phyloP scores from a whole-genome alignment of 345 rosid genomes.

The Ceriops tagal region DNA sequence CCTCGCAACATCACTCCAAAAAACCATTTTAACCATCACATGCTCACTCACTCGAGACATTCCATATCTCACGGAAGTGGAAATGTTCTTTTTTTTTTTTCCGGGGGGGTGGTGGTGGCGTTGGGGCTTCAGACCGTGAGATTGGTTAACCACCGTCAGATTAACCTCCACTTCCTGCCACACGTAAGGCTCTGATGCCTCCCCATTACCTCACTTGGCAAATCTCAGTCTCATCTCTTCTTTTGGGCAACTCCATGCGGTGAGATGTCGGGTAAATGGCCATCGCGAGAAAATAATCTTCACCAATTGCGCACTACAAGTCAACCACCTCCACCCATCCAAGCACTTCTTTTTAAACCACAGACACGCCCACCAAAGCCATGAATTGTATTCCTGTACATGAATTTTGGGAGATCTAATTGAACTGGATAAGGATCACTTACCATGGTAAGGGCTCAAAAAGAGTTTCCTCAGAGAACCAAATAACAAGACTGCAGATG shows the following conservation, averaged over 20 bases:
- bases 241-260: neutral
- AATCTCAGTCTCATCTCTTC: neutral
- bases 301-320: neutral
- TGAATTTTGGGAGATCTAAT: no score
- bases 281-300: conserved; percentile 11
- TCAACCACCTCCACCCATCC: conserved; percentile 7
- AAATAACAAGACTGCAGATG: no score
- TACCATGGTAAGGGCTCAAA: no score
- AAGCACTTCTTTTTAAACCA: neutral
- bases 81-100: neutral
- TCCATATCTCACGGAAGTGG: conserved; percentile 20
- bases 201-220: neutral
- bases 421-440: no score
- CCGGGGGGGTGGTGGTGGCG: neutral
- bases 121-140: neutral
- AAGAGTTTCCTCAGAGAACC: no score
- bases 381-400: neutral
- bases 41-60: neutral
- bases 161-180: neutral
- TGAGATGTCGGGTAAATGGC: conserved; percentile 26
- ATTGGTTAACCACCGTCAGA: no score
- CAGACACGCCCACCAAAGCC: neutral
- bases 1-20: no score
- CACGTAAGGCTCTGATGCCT: neutral
- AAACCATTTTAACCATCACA: neutral